Base-by-base conservation (phyloP, 2,329 filamentous ascomycete species). In the Exophiala viscosa region DNA sequence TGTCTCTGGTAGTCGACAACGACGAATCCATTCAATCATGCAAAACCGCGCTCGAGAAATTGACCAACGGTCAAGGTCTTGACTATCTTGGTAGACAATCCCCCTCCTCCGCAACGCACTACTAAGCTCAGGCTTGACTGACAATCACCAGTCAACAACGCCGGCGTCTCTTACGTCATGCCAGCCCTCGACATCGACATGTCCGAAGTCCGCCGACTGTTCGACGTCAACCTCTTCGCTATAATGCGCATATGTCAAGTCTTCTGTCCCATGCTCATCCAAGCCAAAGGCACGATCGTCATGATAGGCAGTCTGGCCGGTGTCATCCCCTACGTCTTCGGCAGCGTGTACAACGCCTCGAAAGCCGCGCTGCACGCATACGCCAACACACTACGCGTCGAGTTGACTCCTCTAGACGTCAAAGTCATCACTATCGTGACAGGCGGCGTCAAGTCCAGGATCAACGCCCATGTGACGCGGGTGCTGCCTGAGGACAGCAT, bases 321-420 rank as follows among this genome's bases (percentile, higher is more conserved):
- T 17, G 50, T 60, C 18, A 55, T 60, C 11, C 60, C 60, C 10
- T 62, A 62, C 23, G 57, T 60, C 33, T 61, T 61, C 44, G 58
- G 58, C n/a, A 44, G 48, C 35, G 55, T 57, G 13, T 84, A 85
- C 69, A 81, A 80, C 60, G 78, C 80, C 6, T 77, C 76, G 34
- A 84, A 84, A 64, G 81, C 79, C 0, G 81, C 82, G 0, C 62
- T 84, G 33, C 80, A 83, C 62, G 70, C 74, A 1, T 84, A 80
- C 64, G 77, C 75, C 51, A 75, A 84, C 54, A 81, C 79, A 0
- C 65, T 84, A 42, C 74, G 82, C 10, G 75, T 84, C 14, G 58
- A 61, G 35, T 35, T 60, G 4, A 60, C 59, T 3, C 63, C 64
- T 10, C 73, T 60, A 40, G 76, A 74, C 10, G 74, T 79, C 55